Percentiles rank a stretch among this genome's conserved stretches.
These are phyloP conservation scores for Canna indica DNA, from an alignment of 176 grass and related monocot genomes.

Conservation along the genomic window DNA sequence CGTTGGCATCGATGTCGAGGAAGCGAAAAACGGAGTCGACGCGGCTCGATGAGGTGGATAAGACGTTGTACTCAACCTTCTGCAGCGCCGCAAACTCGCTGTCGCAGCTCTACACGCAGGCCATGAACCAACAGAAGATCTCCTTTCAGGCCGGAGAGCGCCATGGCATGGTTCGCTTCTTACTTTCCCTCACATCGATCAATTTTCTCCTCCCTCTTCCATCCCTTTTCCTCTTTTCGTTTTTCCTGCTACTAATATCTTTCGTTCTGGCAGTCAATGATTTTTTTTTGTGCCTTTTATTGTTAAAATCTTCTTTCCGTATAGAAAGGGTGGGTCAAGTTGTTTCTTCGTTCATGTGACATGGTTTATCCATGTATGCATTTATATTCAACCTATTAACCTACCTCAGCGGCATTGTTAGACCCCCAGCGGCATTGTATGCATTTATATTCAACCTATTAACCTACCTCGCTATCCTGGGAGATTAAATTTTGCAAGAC, in stretches of 20 bases:
- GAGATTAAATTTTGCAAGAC: too few relatives aligned
- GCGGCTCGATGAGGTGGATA: conserved; percentile 68
- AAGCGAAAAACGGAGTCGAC: conserved; percentile 67
- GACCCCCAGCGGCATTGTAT: too few relatives aligned
- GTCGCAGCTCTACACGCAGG: conserved; percentile 66
- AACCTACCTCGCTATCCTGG: too few relatives aligned
- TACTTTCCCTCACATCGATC: background rate
- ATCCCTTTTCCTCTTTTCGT: background rate
- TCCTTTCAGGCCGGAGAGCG: conserved; percentile 73
- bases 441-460: too few relatives aligned
- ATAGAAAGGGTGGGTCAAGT: too few relatives aligned
- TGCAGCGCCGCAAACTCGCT: conserved; percentile 63
- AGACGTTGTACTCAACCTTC: conserved; percentile 57
- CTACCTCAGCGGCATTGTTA: too few relatives aligned
- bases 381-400: too few relatives aligned
- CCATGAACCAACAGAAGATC: conserved; percentile 59
- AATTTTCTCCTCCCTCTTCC: background rate
- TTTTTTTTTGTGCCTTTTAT: too few relatives aligned
- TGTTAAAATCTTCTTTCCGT: too few relatives aligned
- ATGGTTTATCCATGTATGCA: too few relatives aligned
- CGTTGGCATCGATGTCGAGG: conserved; percentile 27
- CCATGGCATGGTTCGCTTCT: conserved; percentile 41
- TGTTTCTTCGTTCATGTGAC: too few relatives aligned
- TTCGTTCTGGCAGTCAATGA: background rate
- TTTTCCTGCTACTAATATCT: background rate